These are phyloP conservation scores for Anethum foeniculum DNA, from an alignment of 140 eudicot species.

Conservation along the genomic window DNA sequence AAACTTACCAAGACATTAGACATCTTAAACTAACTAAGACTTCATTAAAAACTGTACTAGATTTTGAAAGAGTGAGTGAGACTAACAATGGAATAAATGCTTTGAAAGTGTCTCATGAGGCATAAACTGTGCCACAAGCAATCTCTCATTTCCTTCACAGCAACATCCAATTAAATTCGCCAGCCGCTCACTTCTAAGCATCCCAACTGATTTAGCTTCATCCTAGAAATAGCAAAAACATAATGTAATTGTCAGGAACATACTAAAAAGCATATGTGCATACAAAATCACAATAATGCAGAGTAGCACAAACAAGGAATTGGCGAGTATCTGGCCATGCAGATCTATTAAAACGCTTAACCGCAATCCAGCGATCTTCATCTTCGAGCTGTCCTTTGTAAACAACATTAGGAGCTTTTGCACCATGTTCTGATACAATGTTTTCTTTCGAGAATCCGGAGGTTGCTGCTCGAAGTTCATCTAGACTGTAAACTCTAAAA, in stretches of 20 bases:
- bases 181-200: conserved; percentile 56
- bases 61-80: background rate
- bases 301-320: conserved; percentile 38
- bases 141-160: conserved; percentile 75
- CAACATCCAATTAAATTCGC: conserved; percentile 80
- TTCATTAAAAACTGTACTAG: background rate
- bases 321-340: conserved; percentile 94
- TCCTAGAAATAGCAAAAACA: conserved; percentile 38
- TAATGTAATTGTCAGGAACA: background rate
- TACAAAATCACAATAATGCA: background rate
- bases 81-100: conserved; percentile 77
- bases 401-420: conserved; percentile 83
- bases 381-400: conserved; percentile 51
- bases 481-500: conserved; percentile 50
- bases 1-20: background rate
- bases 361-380: conserved; percentile 51
- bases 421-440: conserved; percentile 78
- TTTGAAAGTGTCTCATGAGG: conserved; percentile 71
- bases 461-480: conserved; percentile 47
- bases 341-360: conserved; percentile 65
- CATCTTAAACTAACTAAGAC: background rate
- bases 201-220: conserved; percentile 80
- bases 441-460: conserved; percentile 56
- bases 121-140: conserved; percentile 85
- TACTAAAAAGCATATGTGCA: background rate